phyloP scores from a whole-genome alignment of 2,329 filamentous ascomycete genomes.

The Colletotrichum truncatum region DNA sequence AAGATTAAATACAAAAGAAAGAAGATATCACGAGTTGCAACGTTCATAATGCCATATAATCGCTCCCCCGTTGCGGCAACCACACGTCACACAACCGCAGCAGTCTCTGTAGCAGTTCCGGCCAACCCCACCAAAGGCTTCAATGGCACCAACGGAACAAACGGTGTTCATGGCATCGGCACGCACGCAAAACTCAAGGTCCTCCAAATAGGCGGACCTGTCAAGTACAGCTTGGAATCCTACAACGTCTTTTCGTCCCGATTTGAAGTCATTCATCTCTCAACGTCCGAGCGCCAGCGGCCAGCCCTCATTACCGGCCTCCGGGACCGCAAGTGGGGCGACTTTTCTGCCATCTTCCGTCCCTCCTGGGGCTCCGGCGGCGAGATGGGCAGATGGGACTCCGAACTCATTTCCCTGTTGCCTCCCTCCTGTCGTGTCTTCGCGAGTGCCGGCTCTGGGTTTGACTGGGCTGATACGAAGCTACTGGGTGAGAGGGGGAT shows the following conservation, averaged over 20 bases:
- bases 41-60: too few species aligned
- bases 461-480: conserved; percentile 73
- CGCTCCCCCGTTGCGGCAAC: too few species aligned
- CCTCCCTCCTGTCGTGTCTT: conserved; percentile 67
- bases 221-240: conserved; percentile 58
- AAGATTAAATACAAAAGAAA: too few species aligned
- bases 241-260: conserved; percentile 51
- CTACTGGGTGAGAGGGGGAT: conserved; percentile 70
- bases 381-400: conserved; percentile 73
- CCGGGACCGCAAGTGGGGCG: conserved; percentile 61
- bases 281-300: conserved; percentile 58
- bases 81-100: too few species aligned
- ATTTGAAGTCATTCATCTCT: conserved; percentile 62
- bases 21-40: too few species aligned
- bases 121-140: conserved; percentile 36
- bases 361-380: conserved; percentile 72
- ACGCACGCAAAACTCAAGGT: conserved; percentile 59
- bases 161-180: too few species aligned
- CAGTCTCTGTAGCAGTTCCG: conserved; percentile 33
- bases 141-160: too few species aligned
- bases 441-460: conserved; percentile 71
- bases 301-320: conserved; percentile 59
- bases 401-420: conserved; percentile 64
- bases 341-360: conserved; percentile 64
- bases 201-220: conserved; percentile 77